phyloP scores from a whole-genome alignment of 1,139 yeast species.

The Hansenula lynferdii region DNA sequence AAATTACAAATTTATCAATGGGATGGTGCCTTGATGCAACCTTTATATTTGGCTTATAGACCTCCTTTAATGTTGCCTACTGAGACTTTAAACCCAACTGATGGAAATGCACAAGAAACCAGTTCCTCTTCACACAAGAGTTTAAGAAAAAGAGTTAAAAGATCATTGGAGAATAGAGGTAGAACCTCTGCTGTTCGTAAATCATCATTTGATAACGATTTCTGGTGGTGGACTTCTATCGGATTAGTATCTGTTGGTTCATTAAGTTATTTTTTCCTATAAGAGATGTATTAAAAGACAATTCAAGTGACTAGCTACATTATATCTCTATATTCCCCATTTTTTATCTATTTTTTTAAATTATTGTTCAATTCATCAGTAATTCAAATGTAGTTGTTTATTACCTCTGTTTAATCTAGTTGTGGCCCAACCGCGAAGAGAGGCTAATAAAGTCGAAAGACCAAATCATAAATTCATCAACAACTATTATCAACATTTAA shows the following conservation, averaged over 20 bases:
- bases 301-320: neutral
- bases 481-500: neutral
- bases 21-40: constrained; percentile 83
- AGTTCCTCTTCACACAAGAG: constrained; percentile 29
- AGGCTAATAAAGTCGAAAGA: neutral
- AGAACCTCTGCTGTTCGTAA: constrained; percentile 69
- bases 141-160: constrained; percentile 47
- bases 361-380: too few species aligned
- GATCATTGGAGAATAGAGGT: constrained; percentile 75
- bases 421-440: too few species aligned
- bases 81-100: constrained; percentile 81
- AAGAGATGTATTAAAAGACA: neutral
- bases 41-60: constrained; percentile 82
- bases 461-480: too few species aligned
- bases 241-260: constrained; percentile 19
- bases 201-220: constrained; percentile 39
- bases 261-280: constrained; percentile 13
- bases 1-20: constrained; percentile 69
- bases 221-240: constrained; percentile 37
- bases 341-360: neutral
- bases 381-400: too few species aligned
- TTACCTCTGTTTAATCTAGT: too few species aligned
- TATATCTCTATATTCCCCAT: neutral
- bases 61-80: constrained; percentile 98
- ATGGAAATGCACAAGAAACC: constrained; percentile 35